Percentiles rank a stretch among this genome's conserved stretches.
phyloP scores from a whole-genome alignment of 2,329 filamentous ascomycete species.

The Penicillium aurantiogriseum region DNA sequence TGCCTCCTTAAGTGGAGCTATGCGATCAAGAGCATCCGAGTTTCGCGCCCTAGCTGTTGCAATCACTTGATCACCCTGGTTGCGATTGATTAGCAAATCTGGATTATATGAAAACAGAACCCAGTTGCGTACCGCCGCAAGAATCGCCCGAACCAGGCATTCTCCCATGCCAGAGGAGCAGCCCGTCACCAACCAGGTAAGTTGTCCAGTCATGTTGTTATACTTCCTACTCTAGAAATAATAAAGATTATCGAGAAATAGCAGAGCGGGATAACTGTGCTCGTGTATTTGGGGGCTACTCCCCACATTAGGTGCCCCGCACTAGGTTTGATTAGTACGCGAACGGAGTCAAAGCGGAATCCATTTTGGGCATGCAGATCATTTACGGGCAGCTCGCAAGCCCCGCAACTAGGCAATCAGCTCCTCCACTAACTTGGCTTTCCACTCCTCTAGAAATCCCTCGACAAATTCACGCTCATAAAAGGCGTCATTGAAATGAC shows the following conservation, averaged over 20 bases:
- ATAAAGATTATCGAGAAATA: too few species aligned
- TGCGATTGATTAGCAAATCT: neutral
- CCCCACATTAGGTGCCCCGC: too few species aligned
- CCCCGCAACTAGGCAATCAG: neutral
- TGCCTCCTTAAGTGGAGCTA: slow-evolving; percentile 19
- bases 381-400: too few species aligned
- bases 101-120: neutral
- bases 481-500: too few species aligned
- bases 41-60: neutral
- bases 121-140: neutral
- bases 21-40: neutral
- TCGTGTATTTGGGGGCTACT: too few species aligned
- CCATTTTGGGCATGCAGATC: too few species aligned
- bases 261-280: too few species aligned
- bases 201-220: neutral
- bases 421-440: neutral
- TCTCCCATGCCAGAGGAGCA: neutral
- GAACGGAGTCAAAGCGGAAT: too few species aligned
- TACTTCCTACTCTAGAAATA: too few species aligned
- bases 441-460: neutral
- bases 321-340: too few species aligned
- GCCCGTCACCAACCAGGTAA: neutral
- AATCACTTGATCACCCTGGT: neutral
- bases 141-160: neutral
- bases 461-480: neutral